Conservation (phyloP, 148 eudicot species). For the Rheum nobile region DNA sequence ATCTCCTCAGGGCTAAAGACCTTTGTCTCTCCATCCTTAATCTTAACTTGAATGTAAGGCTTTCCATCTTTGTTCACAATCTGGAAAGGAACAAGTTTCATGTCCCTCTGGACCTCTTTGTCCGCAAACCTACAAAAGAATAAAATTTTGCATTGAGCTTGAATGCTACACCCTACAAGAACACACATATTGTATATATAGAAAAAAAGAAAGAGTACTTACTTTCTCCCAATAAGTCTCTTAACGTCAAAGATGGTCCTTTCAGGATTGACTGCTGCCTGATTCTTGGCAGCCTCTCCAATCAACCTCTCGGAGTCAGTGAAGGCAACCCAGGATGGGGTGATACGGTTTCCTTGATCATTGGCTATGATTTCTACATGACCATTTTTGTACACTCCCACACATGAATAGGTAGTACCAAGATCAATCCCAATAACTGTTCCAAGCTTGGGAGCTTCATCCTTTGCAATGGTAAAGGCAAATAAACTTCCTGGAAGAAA, state of each 20-base stretch:
- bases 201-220: neutral
- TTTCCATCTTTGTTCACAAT: conserved; percentile 9
- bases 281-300: conserved; percentile 10
- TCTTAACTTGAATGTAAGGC: conserved; percentile 9
- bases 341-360: conserved; percentile 10
- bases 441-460: conserved; percentile 9
- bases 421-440: conserved; percentile 11
- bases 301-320: conserved; percentile 5
- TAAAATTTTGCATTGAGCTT: neutral
- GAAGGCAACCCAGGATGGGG: conserved; percentile 7
- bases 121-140: conserved; percentile 3
- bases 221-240: conserved; percentile 12
- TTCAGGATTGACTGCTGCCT: conserved; percentile 8
- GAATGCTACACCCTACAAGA: neutral
- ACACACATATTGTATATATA: neutral
- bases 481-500: conserved; percentile 1
- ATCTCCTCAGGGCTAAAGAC: conserved; percentile 11
- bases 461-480: conserved; percentile 10
- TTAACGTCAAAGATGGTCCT: conserved; percentile 6
- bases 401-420: conserved; percentile 10
- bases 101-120: conserved; percentile 9
- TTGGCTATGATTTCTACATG: conserved; percentile 10
- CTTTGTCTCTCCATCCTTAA: conserved; percentile 9
- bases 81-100: conserved; percentile 10
- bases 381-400: conserved; percentile 9